phyloP scores from a whole-genome alignment of 2,329 filamentous ascomycete genomes.

The Colletotrichum sp. region DNA sequence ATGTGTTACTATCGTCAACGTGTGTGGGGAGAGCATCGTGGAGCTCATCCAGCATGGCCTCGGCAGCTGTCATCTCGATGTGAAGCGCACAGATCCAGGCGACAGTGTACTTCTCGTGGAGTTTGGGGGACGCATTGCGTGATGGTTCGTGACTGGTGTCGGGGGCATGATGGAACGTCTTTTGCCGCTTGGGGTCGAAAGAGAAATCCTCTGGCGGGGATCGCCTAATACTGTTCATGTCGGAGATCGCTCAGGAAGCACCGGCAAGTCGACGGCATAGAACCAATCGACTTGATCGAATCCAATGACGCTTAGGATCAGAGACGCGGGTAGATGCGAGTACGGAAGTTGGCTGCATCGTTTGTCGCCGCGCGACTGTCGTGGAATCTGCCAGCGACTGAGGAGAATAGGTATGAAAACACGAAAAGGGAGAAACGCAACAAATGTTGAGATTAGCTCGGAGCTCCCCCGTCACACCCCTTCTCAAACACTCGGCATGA shows the following conservation, averaged over 20 bases:
- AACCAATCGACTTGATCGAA: background rate
- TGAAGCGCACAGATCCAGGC: slow-evolving; percentile 25
- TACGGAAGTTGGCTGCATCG: background rate
- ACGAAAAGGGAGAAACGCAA: too few relatives aligned
- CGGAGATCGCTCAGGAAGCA: background rate
- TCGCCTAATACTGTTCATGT: background rate
- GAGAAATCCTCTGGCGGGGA: background rate
- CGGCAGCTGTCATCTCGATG: slow-evolving; percentile 20
- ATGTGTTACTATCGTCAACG: background rate
- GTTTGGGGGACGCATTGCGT: background rate
- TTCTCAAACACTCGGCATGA: too few relatives aligned
- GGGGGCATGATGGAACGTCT: background rate
- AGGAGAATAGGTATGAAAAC: too few relatives aligned
- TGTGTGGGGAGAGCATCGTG: background rate
- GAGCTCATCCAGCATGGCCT: slow-evolving; percentile 23
- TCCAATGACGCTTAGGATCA: background rate
- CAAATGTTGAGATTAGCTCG: too few relatives aligned
- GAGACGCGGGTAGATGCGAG: background rate
- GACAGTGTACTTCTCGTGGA: slow-evolving; percentile 7
- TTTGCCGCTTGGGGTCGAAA: background rate
- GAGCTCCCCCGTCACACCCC: too few relatives aligned
- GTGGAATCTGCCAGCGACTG: too few relatives aligned
- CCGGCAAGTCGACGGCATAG: rapidly evolving
- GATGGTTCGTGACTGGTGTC: background rate
- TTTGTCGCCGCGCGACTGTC: too few relatives aligned